Percentiles rank a stretch among this genome's conserved stretches.
These are phyloP conservation scores for Pyrrhoderma noxium DNA, from an alignment of 1,284 basidiomycete species.

Conservation along the genomic window DNA sequence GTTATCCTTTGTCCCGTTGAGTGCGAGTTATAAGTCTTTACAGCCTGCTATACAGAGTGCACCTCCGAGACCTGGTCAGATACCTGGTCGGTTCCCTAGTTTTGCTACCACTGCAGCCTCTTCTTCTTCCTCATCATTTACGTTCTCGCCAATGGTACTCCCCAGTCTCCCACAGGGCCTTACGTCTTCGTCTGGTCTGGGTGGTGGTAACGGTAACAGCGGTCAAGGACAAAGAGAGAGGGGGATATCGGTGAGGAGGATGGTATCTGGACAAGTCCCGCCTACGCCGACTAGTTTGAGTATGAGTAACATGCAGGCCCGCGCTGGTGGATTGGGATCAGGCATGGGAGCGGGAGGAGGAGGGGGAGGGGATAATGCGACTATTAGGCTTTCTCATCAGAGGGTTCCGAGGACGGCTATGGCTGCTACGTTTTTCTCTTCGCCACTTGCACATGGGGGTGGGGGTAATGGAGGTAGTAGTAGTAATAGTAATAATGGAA, in stretches of 20 bases:
- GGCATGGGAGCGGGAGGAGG: too few relatives aligned
- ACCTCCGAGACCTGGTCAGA: slow-evolving; percentile 47
- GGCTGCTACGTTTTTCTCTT: slow-evolving; percentile 4
- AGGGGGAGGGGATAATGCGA: slow-evolving; percentile 8
- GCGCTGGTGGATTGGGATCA: too few relatives aligned
- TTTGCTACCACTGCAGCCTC: slow-evolving; percentile 19
- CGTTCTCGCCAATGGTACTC: slow-evolving; percentile 40
- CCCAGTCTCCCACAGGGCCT: slow-evolving; percentile 56
- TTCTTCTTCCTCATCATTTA: slow-evolving; percentile 30
- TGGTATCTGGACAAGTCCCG: slow-evolving; percentile 38
- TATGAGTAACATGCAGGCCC: slow-evolving; percentile 31
- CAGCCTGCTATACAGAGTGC: slow-evolving; percentile 67
- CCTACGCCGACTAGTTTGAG: slow-evolving; percentile 64
- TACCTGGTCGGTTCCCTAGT: slow-evolving; percentile 29
- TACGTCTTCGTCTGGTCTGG: slow-evolving; percentile 25
- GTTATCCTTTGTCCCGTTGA: slow-evolving; percentile 2
- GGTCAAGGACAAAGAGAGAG: slow-evolving; percentile 20
- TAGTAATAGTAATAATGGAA: too few relatives aligned
- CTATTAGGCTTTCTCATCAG: slow-evolving; percentile 20
- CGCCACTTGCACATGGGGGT: background rate
- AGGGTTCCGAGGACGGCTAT: slow-evolving; percentile 18
- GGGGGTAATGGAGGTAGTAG: background rate
- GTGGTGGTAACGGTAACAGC: slow-evolving; percentile 38
- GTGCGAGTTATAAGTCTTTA: slow-evolving; percentile 32
- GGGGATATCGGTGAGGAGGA: slow-evolving; percentile 4